phyloP scores from a whole-genome alignment of 108 stramenopile species.

The Phaeodactylum tricornutum region DNA sequence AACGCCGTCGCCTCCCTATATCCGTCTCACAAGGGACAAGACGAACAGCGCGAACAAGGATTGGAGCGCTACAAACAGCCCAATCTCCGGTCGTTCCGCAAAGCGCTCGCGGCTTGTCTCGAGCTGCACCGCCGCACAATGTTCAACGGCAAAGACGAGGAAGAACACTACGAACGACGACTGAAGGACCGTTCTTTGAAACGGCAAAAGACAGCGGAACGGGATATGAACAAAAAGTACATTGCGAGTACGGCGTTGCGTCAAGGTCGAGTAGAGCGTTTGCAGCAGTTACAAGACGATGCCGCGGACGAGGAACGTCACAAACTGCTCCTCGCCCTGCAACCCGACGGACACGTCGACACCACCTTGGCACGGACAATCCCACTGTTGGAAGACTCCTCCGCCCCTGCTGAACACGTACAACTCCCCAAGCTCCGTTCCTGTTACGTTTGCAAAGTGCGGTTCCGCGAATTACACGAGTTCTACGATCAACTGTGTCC shows the following conservation, averaged over 20 bases:
- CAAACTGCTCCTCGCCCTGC: conserved; percentile 14
- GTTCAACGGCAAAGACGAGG: conserved; percentile 49
- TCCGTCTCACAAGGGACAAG: no score
- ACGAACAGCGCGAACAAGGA: conserved; percentile 16
- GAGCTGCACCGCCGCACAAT: conserved; percentile 48
- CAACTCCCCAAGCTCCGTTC: conserved; percentile 64
- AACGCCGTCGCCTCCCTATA: conserved; percentile 36
- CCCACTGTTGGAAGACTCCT: conserved; percentile 13
- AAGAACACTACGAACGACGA: conserved; percentile 33
- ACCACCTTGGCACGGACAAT: conserved; percentile 4
- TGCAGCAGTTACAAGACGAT: conserved; percentile 43
- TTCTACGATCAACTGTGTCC: conserved; percentile 91
- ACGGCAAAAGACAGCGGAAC: conserved; percentile 63
- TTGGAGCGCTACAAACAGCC: conserved; percentile 29
- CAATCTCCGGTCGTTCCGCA: conserved; percentile 59
- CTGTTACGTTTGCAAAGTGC: conserved; percentile 82
- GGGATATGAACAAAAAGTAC: conserved; percentile 49
- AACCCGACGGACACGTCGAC: conserved; percentile 78
- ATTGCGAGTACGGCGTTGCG: conserved; percentile 58
- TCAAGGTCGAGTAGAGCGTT: conserved; percentile 48
- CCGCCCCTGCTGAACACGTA: background rate
- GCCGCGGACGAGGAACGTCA: conserved; percentile 51
- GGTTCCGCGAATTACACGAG: conserved; percentile 68
- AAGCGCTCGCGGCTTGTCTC: conserved; percentile 48
- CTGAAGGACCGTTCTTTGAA: conserved; percentile 37